Evolutionary conservation across 2,329 filamentous ascomycete genomes (phyloP).

Genomic region (Fusarium vanettenii): DNA sequence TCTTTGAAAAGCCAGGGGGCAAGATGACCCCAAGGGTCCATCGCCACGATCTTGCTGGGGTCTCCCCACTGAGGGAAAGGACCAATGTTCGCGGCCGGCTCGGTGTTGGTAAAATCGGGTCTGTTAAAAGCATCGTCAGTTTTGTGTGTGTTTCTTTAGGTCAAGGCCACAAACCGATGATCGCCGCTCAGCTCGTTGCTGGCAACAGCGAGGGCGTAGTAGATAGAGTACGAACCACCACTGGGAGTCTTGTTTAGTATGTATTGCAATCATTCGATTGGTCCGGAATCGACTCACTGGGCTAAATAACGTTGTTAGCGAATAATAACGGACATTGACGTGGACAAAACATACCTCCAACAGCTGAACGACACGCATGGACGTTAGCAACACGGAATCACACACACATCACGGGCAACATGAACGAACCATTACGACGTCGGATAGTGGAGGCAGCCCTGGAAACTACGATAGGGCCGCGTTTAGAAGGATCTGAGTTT

Average conservation of each 20-base stretch:
- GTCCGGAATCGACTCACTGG: conserved; percentile 40
- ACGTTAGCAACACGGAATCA: conserved; percentile 24
- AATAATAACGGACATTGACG: conserved; percentile 33
- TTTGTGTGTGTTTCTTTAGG: not conserved
- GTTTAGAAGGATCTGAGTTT: conserved; percentile 75
- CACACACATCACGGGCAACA: conserved; percentile 13
- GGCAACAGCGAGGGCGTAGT: conserved; percentile 92
- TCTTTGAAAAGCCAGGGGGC: conserved; percentile 86
- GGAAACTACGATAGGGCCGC: conserved; percentile 91
- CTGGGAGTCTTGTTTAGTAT: conserved; percentile 40
- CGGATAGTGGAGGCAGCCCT: conserved; percentile 80
- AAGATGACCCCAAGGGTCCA: conserved; percentile 94
- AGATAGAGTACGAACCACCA: conserved; percentile 95
- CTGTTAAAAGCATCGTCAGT: conserved; percentile 44
- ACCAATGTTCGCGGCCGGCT: conserved; percentile 90
- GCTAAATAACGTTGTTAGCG: conserved; percentile 46
- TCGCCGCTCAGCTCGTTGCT: conserved; percentile 88
- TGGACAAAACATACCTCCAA: conserved; percentile 62
- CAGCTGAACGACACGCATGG: conserved; percentile 52
- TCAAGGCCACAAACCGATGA: conserved; percentile 67
- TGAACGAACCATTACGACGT: conserved; percentile 77
- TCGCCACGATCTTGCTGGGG: conserved; percentile 93
- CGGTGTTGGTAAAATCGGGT: conserved; percentile 78
- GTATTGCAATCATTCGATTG: not conserved
- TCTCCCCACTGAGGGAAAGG: conserved; percentile 92